Percentiles rank a stretch among this genome's conserved stretches.
Evolutionary conservation across 306 rosid species (phyloP).

Genomic region (Ammopiptanthus mongolicus): DNA sequence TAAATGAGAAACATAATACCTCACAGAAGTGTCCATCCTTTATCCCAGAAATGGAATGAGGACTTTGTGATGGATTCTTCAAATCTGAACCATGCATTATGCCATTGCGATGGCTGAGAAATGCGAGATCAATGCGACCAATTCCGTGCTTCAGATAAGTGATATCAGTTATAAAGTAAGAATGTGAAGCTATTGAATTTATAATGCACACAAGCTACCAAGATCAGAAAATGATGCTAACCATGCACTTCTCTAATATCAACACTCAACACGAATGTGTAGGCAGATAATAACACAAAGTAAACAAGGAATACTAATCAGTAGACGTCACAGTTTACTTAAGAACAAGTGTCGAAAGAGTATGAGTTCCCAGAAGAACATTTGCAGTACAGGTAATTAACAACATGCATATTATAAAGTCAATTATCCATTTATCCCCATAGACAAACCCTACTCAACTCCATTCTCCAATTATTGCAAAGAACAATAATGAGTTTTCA

Average conservation of each 20-base stretch:
- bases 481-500: neutral
- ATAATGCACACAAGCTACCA: neutral
- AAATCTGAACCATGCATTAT: constrained; percentile 48
- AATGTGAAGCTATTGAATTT: neutral
- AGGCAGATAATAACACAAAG: constrained; percentile 1
- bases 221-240: neutral
- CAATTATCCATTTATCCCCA: neutral
- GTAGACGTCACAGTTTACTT: neutral
- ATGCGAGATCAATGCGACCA: constrained; percentile 42
- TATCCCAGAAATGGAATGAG: constrained; percentile 40
- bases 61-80: constrained; percentile 59
- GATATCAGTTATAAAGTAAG: constrained; percentile 17
- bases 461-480: neutral
- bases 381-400: neutral
- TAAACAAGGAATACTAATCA: constrained; percentile 8
- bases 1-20: constrained; percentile 42
- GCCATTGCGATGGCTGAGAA: constrained; percentile 37
- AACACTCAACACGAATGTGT: neutral
- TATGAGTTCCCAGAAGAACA: neutral
- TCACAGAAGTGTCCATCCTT: constrained; percentile 55
- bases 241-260: neutral
- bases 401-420: neutral
- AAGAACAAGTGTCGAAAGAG: neutral
- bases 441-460: neutral
- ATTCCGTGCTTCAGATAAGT: constrained; percentile 48